These are phyloP conservation scores for Yamadazyma atlantica DNA, from an alignment of 1,139 yeast species.

Conservation along the genomic window DNA sequence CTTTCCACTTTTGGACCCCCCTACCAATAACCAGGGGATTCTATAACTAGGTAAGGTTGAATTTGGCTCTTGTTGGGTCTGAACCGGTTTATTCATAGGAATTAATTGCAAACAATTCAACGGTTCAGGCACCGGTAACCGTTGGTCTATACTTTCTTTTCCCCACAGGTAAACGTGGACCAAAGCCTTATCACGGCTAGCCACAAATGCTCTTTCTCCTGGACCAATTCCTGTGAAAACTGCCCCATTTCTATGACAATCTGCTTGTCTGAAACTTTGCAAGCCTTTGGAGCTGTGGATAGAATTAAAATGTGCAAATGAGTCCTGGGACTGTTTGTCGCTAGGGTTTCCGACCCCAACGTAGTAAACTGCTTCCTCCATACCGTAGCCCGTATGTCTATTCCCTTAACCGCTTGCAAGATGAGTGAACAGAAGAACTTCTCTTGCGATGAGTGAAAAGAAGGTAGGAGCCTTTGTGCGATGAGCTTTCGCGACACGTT, in stretches of 20 bases:
- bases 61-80: slow-evolving; percentile 7
- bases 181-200: slow-evolving; percentile 68
- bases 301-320: slow-evolving; percentile 50
- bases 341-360: slow-evolving; percentile 49
- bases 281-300: slow-evolving; percentile 51
- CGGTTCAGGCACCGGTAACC: slow-evolving; percentile 83
- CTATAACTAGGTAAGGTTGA: slow-evolving; percentile 32
- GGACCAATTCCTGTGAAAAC: slow-evolving; percentile 42
- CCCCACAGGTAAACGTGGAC: slow-evolving; percentile 73
- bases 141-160: slow-evolving; percentile 80
- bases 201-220: slow-evolving; percentile 55
- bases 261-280: slow-evolving; percentile 56
- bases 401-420: slow-evolving; percentile 4
- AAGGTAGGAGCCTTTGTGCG: too few relatives aligned
- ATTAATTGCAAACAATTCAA: slow-evolving; percentile 57
- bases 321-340: slow-evolving; percentile 48
- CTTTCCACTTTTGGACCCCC: slow-evolving; percentile 71
- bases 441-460: background rate
- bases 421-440: slow-evolving; percentile 7
- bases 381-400: too few relatives aligned
- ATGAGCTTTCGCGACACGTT: slow-evolving; percentile 6
- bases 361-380: slow-evolving; percentile 65
- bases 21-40: slow-evolving; percentile 69
- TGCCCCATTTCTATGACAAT: slow-evolving; percentile 48
- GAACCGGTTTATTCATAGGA: slow-evolving; percentile 29